Evolutionary conservation across 768 basidiomycete genomes (phyloP).

Genomic region (Hypholoma sublateritium): DNA sequence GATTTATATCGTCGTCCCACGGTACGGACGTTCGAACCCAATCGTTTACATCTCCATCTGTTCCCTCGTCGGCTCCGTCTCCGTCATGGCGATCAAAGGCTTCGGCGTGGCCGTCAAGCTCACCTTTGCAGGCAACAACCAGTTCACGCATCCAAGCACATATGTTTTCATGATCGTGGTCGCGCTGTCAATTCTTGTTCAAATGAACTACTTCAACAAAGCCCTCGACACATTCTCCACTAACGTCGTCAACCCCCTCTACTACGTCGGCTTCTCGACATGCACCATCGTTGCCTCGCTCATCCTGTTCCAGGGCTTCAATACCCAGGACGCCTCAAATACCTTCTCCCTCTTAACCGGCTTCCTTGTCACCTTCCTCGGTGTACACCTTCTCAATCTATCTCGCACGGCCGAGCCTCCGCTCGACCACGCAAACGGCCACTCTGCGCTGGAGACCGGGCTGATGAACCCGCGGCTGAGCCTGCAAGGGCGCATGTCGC

Average conservation of each 20-base stretch:
- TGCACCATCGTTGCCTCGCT: slow-evolving; percentile 92
- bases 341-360: slow-evolving; percentile 88
- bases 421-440: slow-evolving; percentile 33
- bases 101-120: slow-evolving; percentile 97
- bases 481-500: slow-evolving; percentile 75
- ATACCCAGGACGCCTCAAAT: slow-evolving; percentile 80
- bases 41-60: slow-evolving; percentile 95
- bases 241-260: slow-evolving; percentile 97
- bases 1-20: slow-evolving; percentile 85
- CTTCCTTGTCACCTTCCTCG: slow-evolving; percentile 91
- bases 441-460: slow-evolving; percentile 59
- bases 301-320: slow-evolving; percentile 97
- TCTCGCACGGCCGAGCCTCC: slow-evolving; percentile 59
- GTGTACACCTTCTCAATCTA: slow-evolving; percentile 91
- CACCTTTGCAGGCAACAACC: slow-evolving; percentile 90
- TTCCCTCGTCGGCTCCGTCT: slow-evolving; percentile 91
- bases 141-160: slow-evolving; percentile 93
- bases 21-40: slow-evolving; percentile 84
- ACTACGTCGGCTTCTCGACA: slow-evolving; percentile 95
- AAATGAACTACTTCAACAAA: slow-evolving; percentile 99
- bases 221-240: slow-evolving; percentile 96
- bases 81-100: slow-evolving; percentile 99
- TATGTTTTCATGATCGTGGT: slow-evolving; percentile 91
- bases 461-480: slow-evolving; percentile 79
- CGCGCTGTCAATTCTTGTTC: slow-evolving; percentile 80